A percentile compares a stretch with the other conserved stretches of the same genome.
Evolutionary conservation across 2,329 filamentous ascomycete genomes (phyloP).

Genomic region (Dothideomycetidae sp.): DNA sequence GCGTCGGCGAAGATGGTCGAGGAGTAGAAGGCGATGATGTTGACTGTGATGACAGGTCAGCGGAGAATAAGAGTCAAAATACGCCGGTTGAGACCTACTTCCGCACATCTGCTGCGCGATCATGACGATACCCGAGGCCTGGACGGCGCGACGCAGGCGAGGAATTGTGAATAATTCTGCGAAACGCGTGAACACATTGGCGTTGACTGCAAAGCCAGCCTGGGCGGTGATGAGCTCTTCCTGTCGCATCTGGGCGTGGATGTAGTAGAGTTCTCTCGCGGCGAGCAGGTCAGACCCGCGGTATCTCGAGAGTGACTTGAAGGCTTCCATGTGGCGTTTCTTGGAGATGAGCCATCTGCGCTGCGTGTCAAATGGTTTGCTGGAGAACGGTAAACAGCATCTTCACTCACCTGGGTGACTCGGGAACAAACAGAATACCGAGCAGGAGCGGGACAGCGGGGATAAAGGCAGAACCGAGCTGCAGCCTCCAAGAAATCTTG

Average conservation of each 20-base stretch:
- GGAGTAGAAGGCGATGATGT: conserved; percentile 14
- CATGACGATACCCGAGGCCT: conserved; percentile 21
- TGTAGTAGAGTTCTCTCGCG: conserved; percentile 21
- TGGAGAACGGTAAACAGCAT: conserved; percentile 13
- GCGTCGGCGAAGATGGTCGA: conserved; percentile 13
- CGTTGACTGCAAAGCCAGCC: conserved; percentile 22
- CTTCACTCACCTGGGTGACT: conserved; percentile 8
- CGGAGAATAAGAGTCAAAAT: conserved; percentile 20
- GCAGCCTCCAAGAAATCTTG: conserved; percentile 50
- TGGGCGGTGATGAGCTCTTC: conserved; percentile 16
- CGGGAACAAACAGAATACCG: conserved; percentile 23
- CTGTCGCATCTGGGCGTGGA: conserved; percentile 15
- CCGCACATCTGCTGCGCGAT: conserved; percentile 46
- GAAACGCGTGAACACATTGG: conserved; percentile 30
- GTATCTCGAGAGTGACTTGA: conserved; percentile 30
- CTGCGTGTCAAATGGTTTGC: conserved; percentile 23
- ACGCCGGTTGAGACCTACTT: conserved; percentile 24
- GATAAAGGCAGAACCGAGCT: conserved; percentile 51
- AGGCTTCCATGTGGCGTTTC: conserved; percentile 25
- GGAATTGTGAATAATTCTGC: conserved; percentile 26
- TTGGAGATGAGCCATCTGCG: conserved; percentile 39
- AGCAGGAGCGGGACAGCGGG: conserved; percentile 23
- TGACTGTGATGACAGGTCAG: conserved; percentile 14
- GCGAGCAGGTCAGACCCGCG: conserved; percentile 19
- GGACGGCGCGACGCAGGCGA: conserved; percentile 19